Evolutionary conservation across 192 early-diverging fungal species (phyloP), one percentile per base, ranked within the genome.

Genomic region (Geranomyces michiganensis): DNA sequence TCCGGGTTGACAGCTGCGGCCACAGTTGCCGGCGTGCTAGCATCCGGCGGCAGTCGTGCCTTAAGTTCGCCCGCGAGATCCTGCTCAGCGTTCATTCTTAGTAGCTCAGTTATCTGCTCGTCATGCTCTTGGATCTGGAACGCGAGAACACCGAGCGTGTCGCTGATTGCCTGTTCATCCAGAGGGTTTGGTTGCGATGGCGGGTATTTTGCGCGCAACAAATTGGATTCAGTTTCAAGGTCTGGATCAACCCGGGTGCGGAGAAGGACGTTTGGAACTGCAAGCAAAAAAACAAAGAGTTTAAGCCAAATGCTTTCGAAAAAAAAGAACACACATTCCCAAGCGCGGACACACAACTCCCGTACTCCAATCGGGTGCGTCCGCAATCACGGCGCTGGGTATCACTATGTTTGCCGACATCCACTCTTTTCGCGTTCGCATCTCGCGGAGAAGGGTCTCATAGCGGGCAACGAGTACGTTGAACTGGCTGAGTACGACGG

Each of bases 381-480:
- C 61, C 22, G 46, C 32, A 17, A 60, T 61, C 8, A 72, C 27
- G 8, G 46, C 14, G 61, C 47, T 27, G 5, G 70, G 70, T 13
- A 55, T 55, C 7, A 64, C 70, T 19, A 72, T 24, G 22, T 17
- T 72, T 6, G 15, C 24, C 9, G 30, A 49, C 70, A 72, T 31
- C 59, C 60, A 72, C 14, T 46, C 59, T 36, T 64, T 64, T 46
- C 62, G 17, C 26, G 9, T 17, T 7, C 70, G 70, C 49, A 72
- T n/a, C 31, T 72, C 70, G 14, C 61, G 46, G 26, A 72, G 32
- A 19, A 72, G 70, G 45, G 43, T 53, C 31, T 64, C 30, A 30
- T 64, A 72, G 19, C 59, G 27, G 17, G 70, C 70, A 1, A 72
- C 70, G 21, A 72, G 61, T 19, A 72, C 62, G 32, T 72, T 72